These are phyloP conservation scores for Monosporascus sp. DNA, from an alignment of 2,329 filamentous ascomycete genomes.

Conservation along the genomic window DNA sequence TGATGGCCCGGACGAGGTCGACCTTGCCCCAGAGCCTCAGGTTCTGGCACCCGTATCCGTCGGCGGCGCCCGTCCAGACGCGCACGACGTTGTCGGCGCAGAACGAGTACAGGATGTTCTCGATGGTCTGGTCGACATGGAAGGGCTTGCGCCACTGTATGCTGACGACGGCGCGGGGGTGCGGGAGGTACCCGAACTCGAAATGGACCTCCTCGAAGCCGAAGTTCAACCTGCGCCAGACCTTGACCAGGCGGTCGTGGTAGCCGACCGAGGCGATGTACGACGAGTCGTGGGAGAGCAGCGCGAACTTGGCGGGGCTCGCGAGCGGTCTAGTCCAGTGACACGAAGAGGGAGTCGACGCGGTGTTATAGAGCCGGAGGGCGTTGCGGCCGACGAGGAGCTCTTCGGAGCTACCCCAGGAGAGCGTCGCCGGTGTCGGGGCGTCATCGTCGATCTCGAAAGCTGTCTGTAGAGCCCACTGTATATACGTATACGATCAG, in stretches of 20 bases:
- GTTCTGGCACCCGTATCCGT: constrained; percentile 64
- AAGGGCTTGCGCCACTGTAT: constrained; percentile 81
- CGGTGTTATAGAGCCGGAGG: constrained; percentile 63
- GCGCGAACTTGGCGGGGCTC: constrained; percentile 66
- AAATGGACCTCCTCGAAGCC: constrained; percentile 80
- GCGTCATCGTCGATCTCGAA: constrained; percentile 50
- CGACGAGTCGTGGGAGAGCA: constrained; percentile 80
- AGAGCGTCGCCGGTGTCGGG: constrained; percentile 51
- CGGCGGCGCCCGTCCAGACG: constrained; percentile 77
- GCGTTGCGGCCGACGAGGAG: constrained; percentile 69
- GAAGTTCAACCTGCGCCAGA: constrained; percentile 86
- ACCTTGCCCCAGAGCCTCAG: constrained; percentile 78
- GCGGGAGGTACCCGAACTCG: constrained; percentile 85
- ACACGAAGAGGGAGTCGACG: constrained; percentile 42
- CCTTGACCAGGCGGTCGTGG: constrained; percentile 80
- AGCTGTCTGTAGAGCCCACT: constrained; percentile 63
- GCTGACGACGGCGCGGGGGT: constrained; percentile 73
- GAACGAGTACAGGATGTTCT: constrained; percentile 87
- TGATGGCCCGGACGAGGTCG: constrained; percentile 68
- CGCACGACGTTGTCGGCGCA: constrained; percentile 76
- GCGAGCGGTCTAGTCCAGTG: constrained; percentile 75
- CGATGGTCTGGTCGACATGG: constrained; percentile 70
- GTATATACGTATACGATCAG: constrained; percentile 10
- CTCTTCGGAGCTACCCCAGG: constrained; percentile 85
- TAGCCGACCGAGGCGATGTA: constrained; percentile 78